A percentile compares a stretch with the other conserved stretches of the same genome.
Evolutionary conservation across 257 asterid genomes (phyloP).

Genomic region (Hygrophila difformis): DNA sequence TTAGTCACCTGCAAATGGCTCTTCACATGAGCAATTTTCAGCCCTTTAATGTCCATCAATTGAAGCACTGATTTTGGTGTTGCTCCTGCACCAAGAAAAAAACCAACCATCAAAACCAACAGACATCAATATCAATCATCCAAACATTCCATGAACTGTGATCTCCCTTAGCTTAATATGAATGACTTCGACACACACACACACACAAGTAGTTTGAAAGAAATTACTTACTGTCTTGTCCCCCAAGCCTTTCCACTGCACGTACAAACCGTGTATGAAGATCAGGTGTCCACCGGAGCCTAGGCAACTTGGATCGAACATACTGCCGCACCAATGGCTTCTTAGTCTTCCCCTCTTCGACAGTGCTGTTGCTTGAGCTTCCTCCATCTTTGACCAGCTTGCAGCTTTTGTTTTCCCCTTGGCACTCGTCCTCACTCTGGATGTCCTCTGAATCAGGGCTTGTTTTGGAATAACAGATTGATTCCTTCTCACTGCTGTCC

Average conservation of each 20-base stretch:
- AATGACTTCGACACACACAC: not conserved
- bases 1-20: conserved; percentile 92
- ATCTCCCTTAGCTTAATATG: no score
- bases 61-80: conserved; percentile 81
- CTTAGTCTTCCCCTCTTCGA: conserved; percentile 57
- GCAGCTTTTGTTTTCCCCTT: conserved; percentile 16
- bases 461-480: conserved; percentile 26
- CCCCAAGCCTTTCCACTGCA: conserved; percentile 87
- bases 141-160: not conserved
- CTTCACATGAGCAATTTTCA: conserved; percentile 86
- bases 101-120: not conserved
- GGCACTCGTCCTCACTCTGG: conserved; percentile 36
- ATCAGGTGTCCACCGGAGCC: conserved; percentile 90
- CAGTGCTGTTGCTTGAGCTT: conserved; percentile 72
- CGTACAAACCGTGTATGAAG: conserved; percentile 66
- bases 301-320: conserved; percentile 75
- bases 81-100: conserved; percentile 57
- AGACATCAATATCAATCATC: not conserved
- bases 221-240: conserved; percentile 76
- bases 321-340: conserved; percentile 66
- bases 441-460: conserved; percentile 23
- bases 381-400: conserved; percentile 53
- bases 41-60: conserved; percentile 71
- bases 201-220: not conserved
- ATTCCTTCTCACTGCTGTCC: no score